These are phyloP conservation scores for Phaeosphaeria sp. DNA, from an alignment of 2,329 filamentous ascomycete genomes.

Conservation along the genomic window DNA sequence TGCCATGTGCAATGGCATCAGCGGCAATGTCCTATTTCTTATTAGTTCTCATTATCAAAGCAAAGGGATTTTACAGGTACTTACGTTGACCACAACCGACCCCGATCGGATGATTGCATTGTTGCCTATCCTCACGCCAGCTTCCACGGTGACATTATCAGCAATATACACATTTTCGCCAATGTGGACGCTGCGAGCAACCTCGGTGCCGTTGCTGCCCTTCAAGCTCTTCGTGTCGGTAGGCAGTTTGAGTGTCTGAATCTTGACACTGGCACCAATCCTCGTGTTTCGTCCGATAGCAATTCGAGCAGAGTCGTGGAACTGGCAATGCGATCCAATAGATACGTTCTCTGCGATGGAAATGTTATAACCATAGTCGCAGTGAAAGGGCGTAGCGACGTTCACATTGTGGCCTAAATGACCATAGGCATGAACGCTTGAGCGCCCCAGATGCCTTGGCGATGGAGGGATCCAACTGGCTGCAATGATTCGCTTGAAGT, in stretches of 20 bases:
- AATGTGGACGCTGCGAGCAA: slow-evolving; percentile 76
- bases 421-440: slow-evolving; percentile 47
- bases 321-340: slow-evolving; percentile 82
- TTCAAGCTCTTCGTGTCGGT: slow-evolving; percentile 76
- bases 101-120: slow-evolving; percentile 62
- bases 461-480: slow-evolving; percentile 56
- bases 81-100: slow-evolving; percentile 62
- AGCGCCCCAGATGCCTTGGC: slow-evolving; percentile 8
- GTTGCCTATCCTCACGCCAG: slow-evolving; percentile 61
- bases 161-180: slow-evolving; percentile 75
- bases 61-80: slow-evolving; percentile 29
- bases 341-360: slow-evolving; percentile 83
- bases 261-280: slow-evolving; percentile 81
- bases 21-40: slow-evolving; percentile 53
- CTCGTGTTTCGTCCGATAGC: slow-evolving; percentile 77
- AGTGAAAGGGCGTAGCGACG: slow-evolving; percentile 88
- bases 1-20: slow-evolving; percentile 56
- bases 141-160: slow-evolving; percentile 66
- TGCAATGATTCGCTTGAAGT: slow-evolving; percentile 76
- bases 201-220: slow-evolving; percentile 74
- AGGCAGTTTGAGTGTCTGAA: slow-evolving; percentile 77
- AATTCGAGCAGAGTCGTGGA: slow-evolving; percentile 86
- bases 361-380: slow-evolving; percentile 96
- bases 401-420: slow-evolving; percentile 76
- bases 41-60: slow-evolving; percentile 19